These are phyloP conservation scores for Veloporphyrellus conicus DNA, from an alignment of 1,284 basidiomycete species.

Conservation along the genomic window DNA sequence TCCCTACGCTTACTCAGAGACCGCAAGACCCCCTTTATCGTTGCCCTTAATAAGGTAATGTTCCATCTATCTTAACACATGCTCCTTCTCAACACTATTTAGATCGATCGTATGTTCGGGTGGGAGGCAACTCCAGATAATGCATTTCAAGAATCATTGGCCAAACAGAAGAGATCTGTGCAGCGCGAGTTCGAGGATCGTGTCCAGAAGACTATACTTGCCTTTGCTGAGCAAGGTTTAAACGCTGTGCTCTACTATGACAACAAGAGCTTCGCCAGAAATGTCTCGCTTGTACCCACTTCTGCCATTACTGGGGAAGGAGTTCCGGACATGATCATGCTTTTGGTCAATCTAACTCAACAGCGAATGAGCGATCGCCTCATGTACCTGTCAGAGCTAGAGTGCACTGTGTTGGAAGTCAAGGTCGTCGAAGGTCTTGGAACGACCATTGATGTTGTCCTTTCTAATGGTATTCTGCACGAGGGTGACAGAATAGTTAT, in stretches of 20 bases:
- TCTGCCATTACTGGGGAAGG: constrained; percentile 98
- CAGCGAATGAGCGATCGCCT: constrained; percentile 96
- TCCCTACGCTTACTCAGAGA: constrained; percentile 90
- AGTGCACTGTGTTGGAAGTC: constrained; percentile 99
- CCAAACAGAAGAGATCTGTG: constrained; percentile 78
- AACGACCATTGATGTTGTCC: constrained; percentile 95
- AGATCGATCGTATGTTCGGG: constrained; percentile 97
- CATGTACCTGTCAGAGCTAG: constrained; percentile 98
- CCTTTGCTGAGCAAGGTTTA: constrained; percentile 96
- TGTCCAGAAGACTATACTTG: constrained; percentile 79
- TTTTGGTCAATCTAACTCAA: constrained; percentile 96
- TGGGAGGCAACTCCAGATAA: constrained; percentile 92
- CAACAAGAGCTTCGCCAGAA: constrained; percentile 93
- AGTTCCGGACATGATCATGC: constrained; percentile 99
- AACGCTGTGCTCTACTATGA: constrained; percentile 96
- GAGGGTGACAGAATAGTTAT: constrained; percentile 97
- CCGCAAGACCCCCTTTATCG: constrained; percentile 98
- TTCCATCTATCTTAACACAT: constrained; percentile 2
- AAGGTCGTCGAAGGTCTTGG: constrained; percentile 99
- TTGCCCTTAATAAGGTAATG: constrained; percentile 93
- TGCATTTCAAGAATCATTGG: constrained; percentile 88
- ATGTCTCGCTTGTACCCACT: constrained; percentile 96
- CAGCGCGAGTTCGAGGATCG: constrained; percentile 94
- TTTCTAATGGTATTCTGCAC: constrained; percentile 90
- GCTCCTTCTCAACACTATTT: constrained; percentile 13